Conservation (phyloP, 805 yeast genomes). For the Sugiyamaella americana region DNA sequence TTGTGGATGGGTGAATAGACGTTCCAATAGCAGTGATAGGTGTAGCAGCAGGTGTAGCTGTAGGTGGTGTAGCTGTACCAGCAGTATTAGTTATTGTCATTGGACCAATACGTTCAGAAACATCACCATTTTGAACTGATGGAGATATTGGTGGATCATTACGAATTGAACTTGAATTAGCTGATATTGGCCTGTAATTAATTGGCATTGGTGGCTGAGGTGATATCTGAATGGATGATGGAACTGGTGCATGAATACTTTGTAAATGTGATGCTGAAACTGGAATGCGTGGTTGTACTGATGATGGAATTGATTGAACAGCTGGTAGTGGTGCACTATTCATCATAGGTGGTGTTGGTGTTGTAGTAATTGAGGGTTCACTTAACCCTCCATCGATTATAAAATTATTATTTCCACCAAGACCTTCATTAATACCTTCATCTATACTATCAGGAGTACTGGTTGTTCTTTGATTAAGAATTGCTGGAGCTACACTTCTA, state of each 20-base stretch:
- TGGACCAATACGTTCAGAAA: too few species aligned
- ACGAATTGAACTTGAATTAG: neutral
- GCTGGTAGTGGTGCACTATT: neutral
- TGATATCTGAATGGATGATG: neutral
- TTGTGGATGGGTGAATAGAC: neutral
- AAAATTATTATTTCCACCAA: neutral
- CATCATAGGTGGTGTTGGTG: neutral
- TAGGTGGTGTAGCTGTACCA: neutral
- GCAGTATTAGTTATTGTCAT: neutral
- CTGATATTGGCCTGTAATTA: conserved; percentile 1
- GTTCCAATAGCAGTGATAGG: neutral
- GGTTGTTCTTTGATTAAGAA: conserved; percentile 23
- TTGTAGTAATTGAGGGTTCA: neutral
- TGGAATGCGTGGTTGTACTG: neutral
- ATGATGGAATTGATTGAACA: neutral
- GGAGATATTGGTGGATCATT: neutral
- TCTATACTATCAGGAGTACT: conserved; percentile 11
- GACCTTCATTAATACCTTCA: neutral
- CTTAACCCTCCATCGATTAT: neutral
- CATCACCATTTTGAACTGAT: neutral
- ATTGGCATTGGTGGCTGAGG: neutral
- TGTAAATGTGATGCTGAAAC: neutral
- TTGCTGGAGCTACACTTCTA: conserved; percentile 36
- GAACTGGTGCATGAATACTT: neutral
- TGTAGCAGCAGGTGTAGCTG: neutral